Base-by-base conservation (phyloP, 495 filamentous ascomycete genomes). In the Neurospora discreta region DNA sequence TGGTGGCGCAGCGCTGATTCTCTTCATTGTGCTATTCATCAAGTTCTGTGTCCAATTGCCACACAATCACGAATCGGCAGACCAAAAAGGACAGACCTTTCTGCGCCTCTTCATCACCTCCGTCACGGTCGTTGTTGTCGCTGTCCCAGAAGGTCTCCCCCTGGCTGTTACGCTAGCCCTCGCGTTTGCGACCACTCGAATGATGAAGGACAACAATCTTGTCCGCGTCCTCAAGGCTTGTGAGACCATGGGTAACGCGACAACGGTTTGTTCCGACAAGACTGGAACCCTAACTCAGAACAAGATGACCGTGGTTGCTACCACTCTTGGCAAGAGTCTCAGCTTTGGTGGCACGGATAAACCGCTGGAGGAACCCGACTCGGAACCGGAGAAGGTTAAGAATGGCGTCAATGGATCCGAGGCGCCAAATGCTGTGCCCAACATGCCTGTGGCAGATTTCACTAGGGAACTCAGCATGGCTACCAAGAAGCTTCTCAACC, bases 201-300 rank as follows among this genome's bases (percentile, higher is more conserved):
- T 98, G 95, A 85, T 97, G 69, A 95, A 92, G 77, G 95, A 98
- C 75, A 96, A 97, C 81, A 98, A 98, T 74, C 80, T 98, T 65
- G 95, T 98, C 40, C 92, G 95, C 46, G 87, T 94, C 42, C 84
- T 98, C 23, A 90, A 93, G 74, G 94, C 95, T 33, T 98, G 95
- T 80, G 95, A 98, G 81, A 96, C 94, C 3, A 98, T 98, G 95
- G 95, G 95, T 15, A 97, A 97, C 80, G 95, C 95, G 2, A 98
- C 94, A 0, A 95, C 93, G 1, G 91, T 98, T 42, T 98, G 95
- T 82, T 97, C 95, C 3, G 95, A 98, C 83, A 98, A 98, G 80
- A 98, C 95, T 0, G 95, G 95, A 67, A 98, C 95, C 4, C 84
- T 98, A n/a, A 95, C 93, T 0, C 90, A 94, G 77, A 97, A 97